Evolutionary conservation across 768 basidiomycete genomes (phyloP), one percentile per base, ranked within the genome.

Genomic region (Pulveroboletus ravenelii): DNA sequence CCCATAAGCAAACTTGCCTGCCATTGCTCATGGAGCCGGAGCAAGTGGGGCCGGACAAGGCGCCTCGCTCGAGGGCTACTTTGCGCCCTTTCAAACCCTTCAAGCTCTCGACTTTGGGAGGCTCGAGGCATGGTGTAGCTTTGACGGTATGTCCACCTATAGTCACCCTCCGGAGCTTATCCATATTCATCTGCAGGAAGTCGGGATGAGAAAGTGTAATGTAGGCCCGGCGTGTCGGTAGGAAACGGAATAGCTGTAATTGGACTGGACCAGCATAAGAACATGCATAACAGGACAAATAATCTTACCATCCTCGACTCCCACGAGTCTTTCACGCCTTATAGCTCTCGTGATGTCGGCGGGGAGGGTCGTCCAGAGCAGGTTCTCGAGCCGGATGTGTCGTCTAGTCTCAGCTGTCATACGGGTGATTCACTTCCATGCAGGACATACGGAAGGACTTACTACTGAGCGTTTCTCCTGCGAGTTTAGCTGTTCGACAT

Each of bases 211-310:
- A 64, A 49, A 89, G 65, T 13, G 79, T 78, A 41, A 91, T 64
- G 55, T 78, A 70, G 7, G 85, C 88, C 18, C 69, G 67, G 29
- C 81, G 79, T 2, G 79, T 80, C 7, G 85, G 83, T 20, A 68
- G 60, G 66, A 87, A 86, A 45, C 76, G 76, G 35, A 72, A 57
- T 58, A 90, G 87, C 46, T 82, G 72, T 27, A 87, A 59, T 17
- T 76, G 71, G 23, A 83, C 87, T 88, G 25, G 44, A 14, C 32
- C 12, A 13, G 45, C 6, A 29, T 58, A 52, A 63, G 61, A 47
- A 35, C 18, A 9, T 10, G 40, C 47, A 34, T 47, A 13, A 8
- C 5, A 45, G 15, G 29, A 47, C 10, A 23, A 14, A 35, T 13
- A 10, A 17, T 44, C 62, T 55, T 46, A 70, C 67, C 58, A 46